Evolutionary conservation across 2,329 filamentous ascomycete species (phyloP).

Genomic region (Exophiala mesophila): DNA sequence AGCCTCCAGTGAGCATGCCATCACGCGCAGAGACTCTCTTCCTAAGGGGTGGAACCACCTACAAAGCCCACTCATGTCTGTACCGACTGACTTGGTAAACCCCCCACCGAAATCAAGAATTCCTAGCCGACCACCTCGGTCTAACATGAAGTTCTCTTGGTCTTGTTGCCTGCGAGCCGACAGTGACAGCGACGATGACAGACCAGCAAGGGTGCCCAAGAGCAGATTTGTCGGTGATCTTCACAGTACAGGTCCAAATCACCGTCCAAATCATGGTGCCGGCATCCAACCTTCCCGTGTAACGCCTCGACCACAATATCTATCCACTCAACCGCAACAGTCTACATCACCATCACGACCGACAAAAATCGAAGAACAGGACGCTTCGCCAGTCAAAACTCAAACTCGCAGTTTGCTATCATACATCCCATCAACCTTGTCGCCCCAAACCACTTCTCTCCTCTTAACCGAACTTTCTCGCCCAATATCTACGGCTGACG

Average conservation of each 20-base stretch:
- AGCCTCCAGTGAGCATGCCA: constrained; percentile 13
- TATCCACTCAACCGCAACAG: constrained; percentile 10
- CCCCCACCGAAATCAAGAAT: constrained; percentile 20
- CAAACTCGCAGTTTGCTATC: constrained; percentile 50
- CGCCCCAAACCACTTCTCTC: constrained; percentile 62
- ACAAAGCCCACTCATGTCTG: constrained; percentile 41
- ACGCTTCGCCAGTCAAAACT: constrained; percentile 30
- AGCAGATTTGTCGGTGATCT: too few species aligned
- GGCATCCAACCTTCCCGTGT: not conserved
- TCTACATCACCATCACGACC: constrained; percentile 11
- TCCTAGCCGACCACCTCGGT: constrained; percentile 14
- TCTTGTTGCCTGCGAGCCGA: constrained; percentile 24
- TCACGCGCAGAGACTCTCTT: constrained; percentile 27
- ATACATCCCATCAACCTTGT: constrained; percentile 64
- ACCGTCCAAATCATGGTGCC: not conserved
- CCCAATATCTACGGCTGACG: constrained; percentile 67
- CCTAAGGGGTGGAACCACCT: constrained; percentile 44
- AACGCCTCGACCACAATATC: not conserved
- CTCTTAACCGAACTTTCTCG: constrained; percentile 73
- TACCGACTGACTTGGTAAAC: constrained; percentile 34
- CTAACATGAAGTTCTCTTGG: constrained; percentile 26
- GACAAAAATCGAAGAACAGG: too few species aligned
- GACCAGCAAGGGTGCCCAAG: constrained; percentile 8
- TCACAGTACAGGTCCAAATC: too few species aligned
- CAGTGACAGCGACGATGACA: constrained; percentile 22